Evolutionary conservation across 2,329 filamentous ascomycete species (phyloP), one percentile per base, ranked within the genome.

Genomic region (Graphilbum sp.): DNA sequence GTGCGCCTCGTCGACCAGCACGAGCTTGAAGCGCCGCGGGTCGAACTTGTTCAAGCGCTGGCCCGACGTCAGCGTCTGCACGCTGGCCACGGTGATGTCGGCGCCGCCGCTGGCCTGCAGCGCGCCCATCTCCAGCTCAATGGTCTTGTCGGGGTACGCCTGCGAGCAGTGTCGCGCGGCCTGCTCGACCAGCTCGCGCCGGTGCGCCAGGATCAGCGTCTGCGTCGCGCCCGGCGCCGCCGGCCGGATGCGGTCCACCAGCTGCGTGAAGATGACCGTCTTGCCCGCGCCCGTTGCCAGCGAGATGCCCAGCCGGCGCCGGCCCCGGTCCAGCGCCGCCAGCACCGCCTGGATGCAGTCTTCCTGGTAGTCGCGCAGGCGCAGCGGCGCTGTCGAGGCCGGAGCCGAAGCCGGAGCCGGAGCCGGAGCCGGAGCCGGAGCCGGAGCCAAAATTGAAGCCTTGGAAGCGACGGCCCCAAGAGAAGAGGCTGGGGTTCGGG

Each of bases 1-100:
- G 54, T 98, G 90, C 5, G 88, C 90, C 58, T 98, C 90, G 46
- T 98, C 90, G 4, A 98, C 88, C 3, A 98, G 67, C 0, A 98
- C 63, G 0, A 98, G 72, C 58, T 98, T 98, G 64, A 88, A 96
- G 8, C 63, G 64, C 0, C 56, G 57, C 0, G 86, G 81, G 46
- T 92, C 73, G 50, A 88, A 96, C 52, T 94, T 95, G 27, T 57
- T 52, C n/a, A 96, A 67, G 2, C 90, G 72, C 37, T 78, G 72
- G 12, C 73, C 72, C 5, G 83, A 92, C 8, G 68, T 73, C 48
- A 98, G 75, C 55, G 84, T 95, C 51, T 80, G 77, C 27, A 98
- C 69, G 25, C 88, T 95, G 33, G 88, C 90, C 37, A 98, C 69
- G 9, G 88, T 95, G 47, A 98, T 95, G 56, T 98, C 88, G 39